Evolutionary conservation across 768 basidiomycete genomes (phyloP).

Genomic region (Hygrophoropsis aurantiaca): DNA sequence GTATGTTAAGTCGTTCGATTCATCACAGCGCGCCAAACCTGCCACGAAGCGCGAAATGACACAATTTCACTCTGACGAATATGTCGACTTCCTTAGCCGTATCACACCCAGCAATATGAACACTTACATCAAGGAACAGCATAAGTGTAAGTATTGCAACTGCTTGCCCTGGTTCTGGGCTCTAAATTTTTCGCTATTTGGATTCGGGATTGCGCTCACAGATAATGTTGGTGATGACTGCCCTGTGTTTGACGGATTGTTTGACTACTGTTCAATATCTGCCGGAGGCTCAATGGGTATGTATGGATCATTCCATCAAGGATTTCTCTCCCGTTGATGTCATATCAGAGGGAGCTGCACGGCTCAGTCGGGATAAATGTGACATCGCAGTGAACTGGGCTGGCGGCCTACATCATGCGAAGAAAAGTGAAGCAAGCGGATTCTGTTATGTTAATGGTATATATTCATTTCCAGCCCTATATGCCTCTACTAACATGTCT

Average conservation of each 20-base stretch:
- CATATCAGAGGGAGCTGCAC: slow-evolving; percentile 87
- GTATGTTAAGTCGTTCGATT: slow-evolving; percentile 2
- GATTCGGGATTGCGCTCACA: slow-evolving; percentile 27
- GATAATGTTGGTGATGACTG: slow-evolving; percentile 99
- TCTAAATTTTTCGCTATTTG: neutral
- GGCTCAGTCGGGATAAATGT: slow-evolving; percentile 93
- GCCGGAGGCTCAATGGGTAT: slow-evolving; percentile 99
- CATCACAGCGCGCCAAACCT: slow-evolving; percentile 88
- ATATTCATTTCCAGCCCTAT: neutral
- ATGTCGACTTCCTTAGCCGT: slow-evolving; percentile 92
- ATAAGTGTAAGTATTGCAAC: slow-evolving; percentile 71
- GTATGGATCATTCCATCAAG: slow-evolving; percentile 21
- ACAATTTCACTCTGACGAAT: slow-evolving; percentile 98
- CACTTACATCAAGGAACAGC: slow-evolving; percentile 89
- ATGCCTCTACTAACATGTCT: neutral
- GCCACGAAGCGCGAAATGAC: slow-evolving; percentile 99
- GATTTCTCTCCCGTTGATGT: slow-evolving; percentile 3
- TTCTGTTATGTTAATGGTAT: slow-evolving; percentile 98
- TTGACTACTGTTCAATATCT: slow-evolving; percentile 99
- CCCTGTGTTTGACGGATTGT: slow-evolving; percentile 97
- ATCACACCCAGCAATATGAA: slow-evolving; percentile 97
- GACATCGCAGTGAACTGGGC: slow-evolving; percentile 99
- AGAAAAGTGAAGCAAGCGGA: slow-evolving; percentile 98
- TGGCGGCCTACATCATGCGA: slow-evolving; percentile 96
- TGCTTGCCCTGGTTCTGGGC: neutral